These are phyloP conservation scores for Miscanthus sacchariflorus DNA, from an alignment of 202 grass and related monocot species.

Conservation along the genomic window DNA sequence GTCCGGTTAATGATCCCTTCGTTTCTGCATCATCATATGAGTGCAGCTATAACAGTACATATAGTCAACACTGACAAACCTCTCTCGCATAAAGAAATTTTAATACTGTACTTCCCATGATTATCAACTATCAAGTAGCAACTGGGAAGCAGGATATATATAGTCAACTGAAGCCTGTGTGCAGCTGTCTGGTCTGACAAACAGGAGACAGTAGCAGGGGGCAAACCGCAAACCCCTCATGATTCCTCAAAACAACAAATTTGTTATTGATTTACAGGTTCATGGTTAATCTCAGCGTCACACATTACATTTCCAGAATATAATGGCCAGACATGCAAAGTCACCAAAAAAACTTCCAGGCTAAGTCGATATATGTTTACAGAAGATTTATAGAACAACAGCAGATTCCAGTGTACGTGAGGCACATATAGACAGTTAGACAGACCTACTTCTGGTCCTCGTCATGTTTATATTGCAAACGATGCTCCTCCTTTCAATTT, in stretches of 20 bases:
- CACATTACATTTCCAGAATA: slow-evolving; percentile 7
- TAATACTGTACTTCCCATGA: too few species aligned
- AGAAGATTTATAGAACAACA: slow-evolving; percentile 37
- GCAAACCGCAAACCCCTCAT: not conserved
- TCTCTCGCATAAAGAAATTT: too few species aligned
- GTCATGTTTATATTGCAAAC: slow-evolving; percentile 39
- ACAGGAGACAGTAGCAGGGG: not conserved
- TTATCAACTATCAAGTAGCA: too few species aligned
- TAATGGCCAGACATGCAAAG: not conserved
- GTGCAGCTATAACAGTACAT: too few species aligned
- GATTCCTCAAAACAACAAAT: not conserved
- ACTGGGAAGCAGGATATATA: too few species aligned
- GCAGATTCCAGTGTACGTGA: not conserved
- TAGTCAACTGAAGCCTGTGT: too few species aligned
- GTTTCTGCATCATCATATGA: too few species aligned
- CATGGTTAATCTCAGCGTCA: too few species aligned
- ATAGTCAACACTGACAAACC: too few species aligned
- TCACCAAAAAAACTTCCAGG: slow-evolving; percentile 19
- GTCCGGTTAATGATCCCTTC: too few species aligned
- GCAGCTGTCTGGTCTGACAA: not conserved
- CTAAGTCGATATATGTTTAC: slow-evolving; percentile 48
- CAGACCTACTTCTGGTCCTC: slow-evolving; percentile 24
- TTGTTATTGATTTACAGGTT: not conserved
- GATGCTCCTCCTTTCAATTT: slow-evolving; percentile 27
- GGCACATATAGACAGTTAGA: not conserved